Evolutionary conservation across 1,139 yeast species (phyloP).

Genomic region (Candida frijolesensis): DNA sequence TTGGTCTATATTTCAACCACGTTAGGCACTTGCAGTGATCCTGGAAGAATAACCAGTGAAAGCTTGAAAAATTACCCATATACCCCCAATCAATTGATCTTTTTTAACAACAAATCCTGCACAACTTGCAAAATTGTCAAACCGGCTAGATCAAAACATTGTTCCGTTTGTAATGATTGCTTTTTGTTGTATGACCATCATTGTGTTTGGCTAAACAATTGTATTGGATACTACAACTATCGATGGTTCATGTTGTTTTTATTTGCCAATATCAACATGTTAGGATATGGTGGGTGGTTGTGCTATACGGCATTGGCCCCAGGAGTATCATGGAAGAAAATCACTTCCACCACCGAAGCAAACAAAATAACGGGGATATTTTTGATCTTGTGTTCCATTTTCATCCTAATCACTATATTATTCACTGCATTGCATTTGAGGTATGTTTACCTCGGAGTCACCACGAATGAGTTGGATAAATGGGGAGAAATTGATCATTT

Average conservation of each 20-base stretch:
- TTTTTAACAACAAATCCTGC: slow-evolving; percentile 44
- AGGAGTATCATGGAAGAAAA: slow-evolving; percentile 25
- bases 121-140: slow-evolving; percentile 68
- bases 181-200: slow-evolving; percentile 81
- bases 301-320: slow-evolving; percentile 31
- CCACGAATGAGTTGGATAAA: slow-evolving; percentile 87
- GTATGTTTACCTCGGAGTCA: slow-evolving; percentile 74
- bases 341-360: slow-evolving; percentile 28
- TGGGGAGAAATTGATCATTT: slow-evolving; percentile 77
- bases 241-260: slow-evolving; percentile 70
- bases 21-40: slow-evolving; percentile 53
- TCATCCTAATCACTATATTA: slow-evolving; percentile 54
- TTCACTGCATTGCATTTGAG: slow-evolving; percentile 66
- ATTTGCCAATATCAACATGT: slow-evolving; percentile 52
- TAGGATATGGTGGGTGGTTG: slow-evolving; percentile 62
- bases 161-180: slow-evolving; percentile 72
- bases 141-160: slow-evolving; percentile 91
- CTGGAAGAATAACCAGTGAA: slow-evolving; percentile 45
- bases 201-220: slow-evolving; percentile 93
- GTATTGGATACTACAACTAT: slow-evolving; percentile 78
- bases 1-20: slow-evolving; percentile 37
- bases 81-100: slow-evolving; percentile 56
- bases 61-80: slow-evolving; percentile 19
- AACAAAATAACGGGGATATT: slow-evolving; percentile 54
- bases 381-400: slow-evolving; percentile 53